These are phyloP conservation scores for Ophiostoma pallidulum DNA, from an alignment of 2,329 filamentous ascomycete genomes.

Conservation along the genomic window DNA sequence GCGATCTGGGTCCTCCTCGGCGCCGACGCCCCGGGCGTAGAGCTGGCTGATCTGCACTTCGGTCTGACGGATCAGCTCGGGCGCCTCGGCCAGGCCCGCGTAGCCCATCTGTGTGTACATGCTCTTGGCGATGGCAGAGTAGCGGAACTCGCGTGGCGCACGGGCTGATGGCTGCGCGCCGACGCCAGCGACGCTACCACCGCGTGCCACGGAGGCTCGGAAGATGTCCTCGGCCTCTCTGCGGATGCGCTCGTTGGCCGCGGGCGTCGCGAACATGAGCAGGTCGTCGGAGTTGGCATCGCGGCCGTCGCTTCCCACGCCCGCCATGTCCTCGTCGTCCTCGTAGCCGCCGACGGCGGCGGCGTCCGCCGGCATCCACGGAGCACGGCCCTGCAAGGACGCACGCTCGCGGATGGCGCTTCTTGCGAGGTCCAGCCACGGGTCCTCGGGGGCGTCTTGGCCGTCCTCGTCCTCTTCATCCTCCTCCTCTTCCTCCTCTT, in stretches of 20 bases:
- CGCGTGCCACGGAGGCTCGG: slow-evolving; percentile 41
- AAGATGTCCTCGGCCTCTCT: slow-evolving; percentile 48
- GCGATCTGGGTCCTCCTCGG: slow-evolving; percentile 45
- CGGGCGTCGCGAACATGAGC: slow-evolving; percentile 46
- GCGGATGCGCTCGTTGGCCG: slow-evolving; percentile 39
- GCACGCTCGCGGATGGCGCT: neutral
- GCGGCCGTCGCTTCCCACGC: neutral
- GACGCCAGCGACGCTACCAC: slow-evolving; percentile 20
- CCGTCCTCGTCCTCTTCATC: slow-evolving; percentile 25
- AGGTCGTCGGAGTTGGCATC: slow-evolving; percentile 31
- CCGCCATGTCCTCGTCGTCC: slow-evolving; percentile 28
- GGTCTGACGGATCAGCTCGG: slow-evolving; percentile 63
- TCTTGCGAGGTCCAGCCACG: slow-evolving; percentile 15
- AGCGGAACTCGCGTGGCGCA: slow-evolving; percentile 47
- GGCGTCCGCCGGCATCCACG: slow-evolving; percentile 13
- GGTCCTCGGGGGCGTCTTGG: slow-evolving; percentile 5
- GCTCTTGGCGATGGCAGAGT: slow-evolving; percentile 62
- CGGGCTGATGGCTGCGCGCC: slow-evolving; percentile 9
- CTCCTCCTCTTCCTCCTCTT: slow-evolving; percentile 27
- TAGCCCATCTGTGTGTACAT: slow-evolving; percentile 50
- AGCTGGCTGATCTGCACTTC: slow-evolving; percentile 60
- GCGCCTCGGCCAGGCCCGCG: slow-evolving; percentile 57
- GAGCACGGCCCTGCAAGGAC: slow-evolving; percentile 4
- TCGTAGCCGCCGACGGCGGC: slow-evolving; percentile 1
- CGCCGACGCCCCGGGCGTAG: slow-evolving; percentile 52